Conservation (phyloP, 2,329 filamentous ascomycete genomes). For the Scopulariopsis brevicaulis region DNA sequence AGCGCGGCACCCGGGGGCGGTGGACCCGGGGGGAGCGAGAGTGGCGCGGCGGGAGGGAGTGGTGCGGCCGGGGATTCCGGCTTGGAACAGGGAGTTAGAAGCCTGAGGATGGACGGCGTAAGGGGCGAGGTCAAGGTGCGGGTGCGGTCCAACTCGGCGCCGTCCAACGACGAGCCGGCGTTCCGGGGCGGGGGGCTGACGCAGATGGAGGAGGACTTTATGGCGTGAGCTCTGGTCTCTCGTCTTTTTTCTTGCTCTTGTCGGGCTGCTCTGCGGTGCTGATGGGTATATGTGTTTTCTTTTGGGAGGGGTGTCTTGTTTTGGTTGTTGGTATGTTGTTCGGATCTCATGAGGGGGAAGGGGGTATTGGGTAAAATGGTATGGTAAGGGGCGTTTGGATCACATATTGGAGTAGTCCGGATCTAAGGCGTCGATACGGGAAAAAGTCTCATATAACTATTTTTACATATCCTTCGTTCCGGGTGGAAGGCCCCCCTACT, state of each 20-base stretch:
- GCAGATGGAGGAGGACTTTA: constrained; percentile 10
- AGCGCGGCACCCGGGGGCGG: constrained; percentile 21
- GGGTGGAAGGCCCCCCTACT: no score
- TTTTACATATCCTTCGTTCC: no score
- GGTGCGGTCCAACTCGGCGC: constrained; percentile 5
- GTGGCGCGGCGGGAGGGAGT: neutral
- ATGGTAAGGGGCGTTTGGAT: no score
- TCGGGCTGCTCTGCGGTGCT: neutral
- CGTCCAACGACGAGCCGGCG: constrained; percentile 6
- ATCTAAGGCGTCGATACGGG: no score
- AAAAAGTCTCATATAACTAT: no score
- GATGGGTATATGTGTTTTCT: neutral
- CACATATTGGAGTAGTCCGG: no score
- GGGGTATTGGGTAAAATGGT: no score
- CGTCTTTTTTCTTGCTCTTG: neutral
- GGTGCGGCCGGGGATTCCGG: neutral
- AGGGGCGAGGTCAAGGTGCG: constrained; percentile 42
- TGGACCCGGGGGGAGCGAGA: neutral
- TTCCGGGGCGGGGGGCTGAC: constrained; percentile 6
- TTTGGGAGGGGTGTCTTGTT: neutral
- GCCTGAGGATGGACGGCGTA: constrained; percentile 41
- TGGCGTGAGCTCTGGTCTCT: constrained; percentile 2
- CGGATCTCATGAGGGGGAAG: no score
- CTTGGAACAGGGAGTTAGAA: neutral
- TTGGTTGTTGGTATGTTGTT: neutral